Conservation (phyloP, 768 basidiomycete genomes). For the Arthromyces matolae region DNA sequence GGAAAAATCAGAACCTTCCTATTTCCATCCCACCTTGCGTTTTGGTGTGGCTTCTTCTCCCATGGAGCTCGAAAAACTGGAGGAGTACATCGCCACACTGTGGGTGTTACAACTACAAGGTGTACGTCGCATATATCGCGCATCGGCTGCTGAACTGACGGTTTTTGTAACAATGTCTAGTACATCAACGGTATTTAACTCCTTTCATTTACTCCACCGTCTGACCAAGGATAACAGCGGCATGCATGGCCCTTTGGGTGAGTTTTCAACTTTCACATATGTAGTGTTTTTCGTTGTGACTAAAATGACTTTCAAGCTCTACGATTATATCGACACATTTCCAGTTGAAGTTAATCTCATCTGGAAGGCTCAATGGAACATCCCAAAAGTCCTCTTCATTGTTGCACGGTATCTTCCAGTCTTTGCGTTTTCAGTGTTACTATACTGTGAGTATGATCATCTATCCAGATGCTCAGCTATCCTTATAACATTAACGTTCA, state of each 20-base stretch:
- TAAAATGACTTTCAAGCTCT: background rate
- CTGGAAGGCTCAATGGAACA: conserved; percentile 6
- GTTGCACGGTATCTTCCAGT: conserved; percentile 4
- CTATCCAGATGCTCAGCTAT: background rate
- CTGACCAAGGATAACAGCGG: background rate
- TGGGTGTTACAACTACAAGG: conserved; percentile 1
- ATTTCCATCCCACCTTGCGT: too few relatives aligned
- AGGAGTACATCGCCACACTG: background rate
- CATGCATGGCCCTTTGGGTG: conserved; percentile 1
- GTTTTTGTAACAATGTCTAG: too few relatives aligned
- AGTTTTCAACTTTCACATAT: background rate
- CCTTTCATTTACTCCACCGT: background rate
- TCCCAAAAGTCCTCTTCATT: conserved; percentile 5
- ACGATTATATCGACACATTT: conserved; percentile 6
- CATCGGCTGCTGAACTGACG: too few relatives aligned
- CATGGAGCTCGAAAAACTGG: background rate
- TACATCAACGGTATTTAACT: background rate
- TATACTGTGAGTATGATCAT: background rate
- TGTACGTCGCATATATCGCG: background rate
- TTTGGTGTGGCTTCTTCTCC: too few relatives aligned
- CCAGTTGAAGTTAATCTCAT: conserved; percentile 5
- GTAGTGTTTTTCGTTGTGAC: background rate
- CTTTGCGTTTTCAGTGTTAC: background rate
- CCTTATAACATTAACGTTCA: background rate
- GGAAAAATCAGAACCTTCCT: too few relatives aligned